Evolutionary conservation across 257 asterid species (phyloP).

Genomic region (Paraleonurus japonicus): DNA sequence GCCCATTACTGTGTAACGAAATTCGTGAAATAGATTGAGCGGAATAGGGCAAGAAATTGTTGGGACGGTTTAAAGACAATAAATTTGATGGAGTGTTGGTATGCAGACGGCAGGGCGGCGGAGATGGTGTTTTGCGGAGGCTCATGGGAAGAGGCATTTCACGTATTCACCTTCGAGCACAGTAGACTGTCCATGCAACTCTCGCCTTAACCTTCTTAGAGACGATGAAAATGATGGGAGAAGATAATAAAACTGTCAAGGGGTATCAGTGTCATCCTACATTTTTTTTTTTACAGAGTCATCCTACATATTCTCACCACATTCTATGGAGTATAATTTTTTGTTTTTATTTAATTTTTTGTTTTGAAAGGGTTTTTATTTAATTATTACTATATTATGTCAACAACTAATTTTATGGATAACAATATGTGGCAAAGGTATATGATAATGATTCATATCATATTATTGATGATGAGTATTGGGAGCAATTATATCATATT

Average conservation of each 20-base stretch:
- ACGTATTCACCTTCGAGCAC: conserved; percentile 8
- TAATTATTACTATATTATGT: no score
- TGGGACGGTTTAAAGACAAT: conserved; percentile 20
- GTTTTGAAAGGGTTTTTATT: no score
- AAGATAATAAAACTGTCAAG: conserved; percentile 10
- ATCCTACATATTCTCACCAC: no score
- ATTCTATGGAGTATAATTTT: no score
- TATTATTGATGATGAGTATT: no score
- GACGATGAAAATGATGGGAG: background rate
- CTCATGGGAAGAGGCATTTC: conserved; percentile 32
- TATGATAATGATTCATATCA: no score
- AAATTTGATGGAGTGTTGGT: conserved; percentile 15
- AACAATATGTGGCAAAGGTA: no score
- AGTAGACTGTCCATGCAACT: conserved; percentile 21
- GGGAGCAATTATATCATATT: no score
- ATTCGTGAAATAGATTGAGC: conserved; percentile 21
- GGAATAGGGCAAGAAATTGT: conserved; percentile 21
- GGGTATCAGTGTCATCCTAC: no score
- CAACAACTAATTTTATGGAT: no score
- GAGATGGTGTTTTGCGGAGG: conserved; percentile 34
- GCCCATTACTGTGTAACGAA: conserved; percentile 21
- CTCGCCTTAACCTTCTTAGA: background rate
- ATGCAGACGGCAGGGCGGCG: conserved; percentile 17
- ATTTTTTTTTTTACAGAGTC: no score
- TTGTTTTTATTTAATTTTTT: no score